A percentile compares a stretch with the other conserved stretches of the same genome.
Evolutionary conservation across 805 yeast genomes (phyloP).

Genomic region (Huiozyma sinensis): DNA sequence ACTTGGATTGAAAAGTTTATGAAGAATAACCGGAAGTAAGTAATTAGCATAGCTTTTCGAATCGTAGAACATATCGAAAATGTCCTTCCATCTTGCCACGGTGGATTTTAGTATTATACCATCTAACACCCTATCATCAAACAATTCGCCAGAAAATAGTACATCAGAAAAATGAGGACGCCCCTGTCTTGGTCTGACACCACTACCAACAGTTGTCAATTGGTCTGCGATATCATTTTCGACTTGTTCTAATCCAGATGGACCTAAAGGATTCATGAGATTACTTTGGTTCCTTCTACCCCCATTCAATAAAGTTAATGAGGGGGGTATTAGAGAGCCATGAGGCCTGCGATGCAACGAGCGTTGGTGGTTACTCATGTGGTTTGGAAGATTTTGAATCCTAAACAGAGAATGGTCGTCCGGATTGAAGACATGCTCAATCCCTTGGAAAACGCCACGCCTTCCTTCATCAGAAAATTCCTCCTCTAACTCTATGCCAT

Average conservation of each 20-base stretch:
- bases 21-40: constrained; percentile 34
- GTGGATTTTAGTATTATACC: constrained; percentile 37
- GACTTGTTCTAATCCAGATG: constrained; percentile 26
- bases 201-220: constrained; percentile 16
- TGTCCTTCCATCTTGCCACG: constrained; percentile 58
- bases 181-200: constrained; percentile 18
- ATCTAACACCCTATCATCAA: constrained; percentile 24
- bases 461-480: constrained; percentile 24
- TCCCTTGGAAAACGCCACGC: constrained; percentile 25
- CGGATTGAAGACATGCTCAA: constrained; percentile 24
- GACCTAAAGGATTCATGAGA: constrained; percentile 25
- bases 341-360: constrained; percentile 13
- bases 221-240: constrained; percentile 24
- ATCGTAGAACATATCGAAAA: constrained; percentile 41
- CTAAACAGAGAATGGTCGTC: constrained; percentile 22
- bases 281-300: constrained; percentile 22
- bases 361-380: constrained; percentile 15
- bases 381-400: constrained; percentile 12
- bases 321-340: constrained; percentile 18
- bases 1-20: constrained; percentile 41
- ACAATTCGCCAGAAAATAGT: constrained; percentile 23
- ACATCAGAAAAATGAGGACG: constrained; percentile 23
- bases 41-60: constrained; percentile 29
- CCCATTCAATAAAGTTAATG: constrained; percentile 20
- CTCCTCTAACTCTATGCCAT: constrained; percentile 22